Evolutionary conservation across 2,329 filamentous ascomycete species (phyloP).

Genomic region (Trichoderma sp.): DNA sequence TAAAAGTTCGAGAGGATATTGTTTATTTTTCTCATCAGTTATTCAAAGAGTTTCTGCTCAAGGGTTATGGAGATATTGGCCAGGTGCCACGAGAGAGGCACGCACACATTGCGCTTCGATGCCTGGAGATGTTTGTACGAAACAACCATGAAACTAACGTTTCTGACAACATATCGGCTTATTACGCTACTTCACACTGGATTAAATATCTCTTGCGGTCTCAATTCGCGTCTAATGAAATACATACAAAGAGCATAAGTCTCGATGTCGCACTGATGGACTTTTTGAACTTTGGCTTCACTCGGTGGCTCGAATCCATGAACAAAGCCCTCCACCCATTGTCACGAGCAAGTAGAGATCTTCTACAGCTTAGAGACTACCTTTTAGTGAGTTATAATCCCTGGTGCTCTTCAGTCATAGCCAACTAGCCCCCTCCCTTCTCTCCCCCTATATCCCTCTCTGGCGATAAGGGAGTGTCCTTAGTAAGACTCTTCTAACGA

Average conservation of each 20-base stretch:
- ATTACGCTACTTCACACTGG: background rate
- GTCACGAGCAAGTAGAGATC: background rate
- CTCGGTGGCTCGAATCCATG: background rate
- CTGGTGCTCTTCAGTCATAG: accelerated
- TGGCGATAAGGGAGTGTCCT: background rate
- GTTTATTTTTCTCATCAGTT: background rate
- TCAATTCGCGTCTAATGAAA: background rate
- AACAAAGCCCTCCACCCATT: background rate
- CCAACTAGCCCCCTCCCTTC: too few species aligned
- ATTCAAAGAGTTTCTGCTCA: background rate
- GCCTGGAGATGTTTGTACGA: background rate
- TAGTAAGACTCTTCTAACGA: background rate
- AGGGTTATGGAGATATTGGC: background rate
- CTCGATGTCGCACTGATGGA: background rate
- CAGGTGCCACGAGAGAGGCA: background rate
- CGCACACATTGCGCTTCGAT: background rate
- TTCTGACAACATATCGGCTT: background rate
- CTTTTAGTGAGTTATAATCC: background rate
- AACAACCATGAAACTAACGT: background rate
- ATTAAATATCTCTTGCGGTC: background rate
- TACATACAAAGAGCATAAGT: background rate
- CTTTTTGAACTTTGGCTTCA: background rate
- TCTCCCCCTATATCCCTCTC: too few species aligned
- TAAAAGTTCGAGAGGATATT: background rate
- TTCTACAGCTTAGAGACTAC: background rate